Base-by-base conservation (phyloP, 1,284 basidiomycete genomes). In the Ustilago hordei region DNA sequence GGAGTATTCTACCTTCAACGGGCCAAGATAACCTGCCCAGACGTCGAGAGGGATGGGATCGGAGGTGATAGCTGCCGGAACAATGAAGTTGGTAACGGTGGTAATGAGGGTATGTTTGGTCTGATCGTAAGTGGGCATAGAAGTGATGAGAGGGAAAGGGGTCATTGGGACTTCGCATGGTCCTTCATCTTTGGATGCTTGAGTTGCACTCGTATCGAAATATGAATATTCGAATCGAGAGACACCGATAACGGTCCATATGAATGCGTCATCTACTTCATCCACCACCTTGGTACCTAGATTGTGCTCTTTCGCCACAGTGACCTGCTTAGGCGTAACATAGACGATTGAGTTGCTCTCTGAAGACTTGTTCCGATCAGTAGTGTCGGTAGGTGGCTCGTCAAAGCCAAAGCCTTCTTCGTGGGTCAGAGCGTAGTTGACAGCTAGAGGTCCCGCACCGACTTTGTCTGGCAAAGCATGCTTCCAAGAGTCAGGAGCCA, bases 211-310 rank as follows among this genome's bases (percentile, higher is more conserved):
- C 7, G 93, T 93, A 83, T 95, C 94, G 84, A 95, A 95, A 86
- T 94, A 95, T n/a, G 93, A 93, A 85, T 94, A 95, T 85, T 94
- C 93, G 87, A 95, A 95, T 87, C 94, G 93, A 61, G 93, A 94
- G 61, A 97, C 95, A 56, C 95, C 93, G 71, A 95, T 93, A 77
- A 98, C 95, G 9, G 94, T 95, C 95, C 95, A 98, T 83, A 93
- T 94, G 68, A 95, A 89, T 87, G 93, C 95, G 84, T 98, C 95
- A 83, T 96, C 94, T 13, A 97, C 93, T 86, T 94, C 93, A 81
- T 95, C 94, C 28, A 90, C 91, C 58, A 92, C 89, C 35, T 78
- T 78, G 8, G 90, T 87, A 55, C 90, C 90, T 48, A 90, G 88
- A 17, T 91, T 91, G 75, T 93, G 91, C 57, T 78, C 78, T 84